A percentile compares a stretch with the other conserved stretches of the same genome.
phyloP scores from a whole-genome alignment of 1,284 basidiomycete species.

The Mycena sp. region DNA sequence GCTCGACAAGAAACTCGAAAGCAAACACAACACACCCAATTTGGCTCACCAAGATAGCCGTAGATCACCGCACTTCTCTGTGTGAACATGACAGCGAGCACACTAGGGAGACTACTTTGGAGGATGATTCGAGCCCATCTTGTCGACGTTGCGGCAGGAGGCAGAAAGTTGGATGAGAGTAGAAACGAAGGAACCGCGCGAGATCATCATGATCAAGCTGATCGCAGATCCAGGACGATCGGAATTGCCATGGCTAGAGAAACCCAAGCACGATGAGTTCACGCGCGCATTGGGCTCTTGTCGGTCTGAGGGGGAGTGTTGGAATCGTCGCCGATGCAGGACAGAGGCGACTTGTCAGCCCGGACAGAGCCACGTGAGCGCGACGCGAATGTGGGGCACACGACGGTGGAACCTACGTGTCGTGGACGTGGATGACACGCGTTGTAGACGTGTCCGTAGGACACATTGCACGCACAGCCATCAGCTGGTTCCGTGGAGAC shows the following conservation, averaged over 20 bases:
- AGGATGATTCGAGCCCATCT: conserved; percentile 32
- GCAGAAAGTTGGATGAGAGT: not conserved
- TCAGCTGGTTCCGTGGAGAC: too few relatives aligned
- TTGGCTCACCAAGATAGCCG: conserved; percentile 8
- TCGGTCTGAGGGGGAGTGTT: too few relatives aligned
- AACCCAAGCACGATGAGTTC: conserved; percentile 11
- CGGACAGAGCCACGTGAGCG: too few relatives aligned
- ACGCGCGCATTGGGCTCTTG: too few relatives aligned
- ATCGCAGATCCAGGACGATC: conserved; percentile 31
- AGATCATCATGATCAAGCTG: conserved; percentile 32
- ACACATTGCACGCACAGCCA: too few relatives aligned
- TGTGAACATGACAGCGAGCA: conserved; percentile 7
- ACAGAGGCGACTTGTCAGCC: too few relatives aligned
- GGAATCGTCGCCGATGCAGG: too few relatives aligned
- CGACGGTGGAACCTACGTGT: too few relatives aligned
- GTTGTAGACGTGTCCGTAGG: too few relatives aligned
- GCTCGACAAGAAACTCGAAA: conserved; percentile 17
- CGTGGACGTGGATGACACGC: too few relatives aligned
- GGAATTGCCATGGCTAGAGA: not conserved
- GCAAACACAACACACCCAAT: too few relatives aligned
- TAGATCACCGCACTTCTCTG: conserved; percentile 24
- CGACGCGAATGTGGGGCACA: too few relatives aligned
- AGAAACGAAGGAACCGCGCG: conserved; percentile 5
- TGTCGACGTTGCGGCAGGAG: not conserved
- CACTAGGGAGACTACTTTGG: conserved; percentile 16